Evolutionary conservation across 2,329 filamentous ascomycete genomes (phyloP).

Genomic region (Penicillium palitans): DNA sequence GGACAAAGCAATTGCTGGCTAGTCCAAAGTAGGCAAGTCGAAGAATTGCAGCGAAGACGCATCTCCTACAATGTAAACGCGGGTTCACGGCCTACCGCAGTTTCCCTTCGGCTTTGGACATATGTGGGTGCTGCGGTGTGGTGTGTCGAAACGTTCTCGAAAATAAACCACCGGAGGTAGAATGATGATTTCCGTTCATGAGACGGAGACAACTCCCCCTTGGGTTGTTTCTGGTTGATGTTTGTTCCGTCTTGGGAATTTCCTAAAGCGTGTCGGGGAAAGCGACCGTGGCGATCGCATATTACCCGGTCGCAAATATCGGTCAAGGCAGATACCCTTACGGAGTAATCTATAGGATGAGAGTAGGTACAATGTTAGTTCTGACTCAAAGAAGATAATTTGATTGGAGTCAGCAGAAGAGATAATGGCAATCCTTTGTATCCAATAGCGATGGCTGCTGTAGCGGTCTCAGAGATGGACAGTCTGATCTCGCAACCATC

Average conservation of each 20-base stretch:
- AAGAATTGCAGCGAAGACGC: constrained; percentile 10
- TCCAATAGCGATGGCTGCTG: constrained; percentile 1
- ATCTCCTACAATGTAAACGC: constrained; percentile 7
- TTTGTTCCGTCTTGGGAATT: neutral
- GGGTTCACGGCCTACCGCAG: neutral
- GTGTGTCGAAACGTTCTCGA: constrained; percentile 17
- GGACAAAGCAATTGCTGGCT: constrained; percentile 9
- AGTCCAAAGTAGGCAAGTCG: neutral
- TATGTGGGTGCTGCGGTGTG: constrained; percentile 4
- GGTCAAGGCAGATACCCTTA: neutral
- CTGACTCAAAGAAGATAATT: neutral
- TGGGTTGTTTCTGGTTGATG: neutral
- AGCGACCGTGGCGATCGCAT: constrained; percentile 8
- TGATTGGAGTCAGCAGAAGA: constrained; percentile 1
- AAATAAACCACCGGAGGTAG: neutral
- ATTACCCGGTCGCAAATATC: constrained; percentile 11
- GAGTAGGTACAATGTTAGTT: neutral
- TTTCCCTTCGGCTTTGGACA: constrained; percentile 7
- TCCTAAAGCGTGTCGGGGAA: neutral
- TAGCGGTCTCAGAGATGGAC: constrained; percentile 6
- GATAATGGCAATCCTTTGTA: neutral
- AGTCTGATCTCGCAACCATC: constrained; percentile 4
- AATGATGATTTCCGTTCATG: neutral
- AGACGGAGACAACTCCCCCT: neutral
- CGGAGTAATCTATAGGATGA: neutral